Evolutionary conservation across 306 rosid species (phyloP), one percentile per base, ranked within the genome.

Genomic region (Dalbergia oliveri): DNA sequence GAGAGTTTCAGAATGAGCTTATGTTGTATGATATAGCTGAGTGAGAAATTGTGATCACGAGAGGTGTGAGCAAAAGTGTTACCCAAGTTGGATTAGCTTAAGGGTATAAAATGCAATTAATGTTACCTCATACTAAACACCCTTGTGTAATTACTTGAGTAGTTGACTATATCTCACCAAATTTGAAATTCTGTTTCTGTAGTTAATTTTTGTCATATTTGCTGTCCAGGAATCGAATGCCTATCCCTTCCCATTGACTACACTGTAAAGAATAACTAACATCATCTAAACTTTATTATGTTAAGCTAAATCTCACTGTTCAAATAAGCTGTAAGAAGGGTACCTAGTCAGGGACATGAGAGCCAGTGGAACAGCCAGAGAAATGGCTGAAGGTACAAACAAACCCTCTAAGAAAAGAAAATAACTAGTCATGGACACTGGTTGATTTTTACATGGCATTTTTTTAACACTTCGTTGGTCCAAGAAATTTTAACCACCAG

Each of bases 261-360:
- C 99, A 80, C 99, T 93, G 83, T 72, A 88, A 80, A 72, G 66
- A 86, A 79, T 75, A 83, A 21, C 6, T 50, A 71, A 54, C 6
- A 78, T 71, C 62, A 83, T 56, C 59, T 21, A 21, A 82, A 58
- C 60, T 56, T 64, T 50, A 54, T 53, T 33, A 59, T 75, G 62
- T 60, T 51, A 8, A 73, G 62, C 50, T 54, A 65, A 63, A 83
- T 59, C 65, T 43, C 39, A 73, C 63, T 13, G 64, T 44, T 82
- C 62, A 70, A 54, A 53, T 72, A 16, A 73, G 53, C 76, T 35
- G 66, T 19, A 77, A 72, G 79, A 76, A 59, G 66, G 72, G 72
- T 87, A 93, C 99, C 99, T 93, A 56, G 96, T 91, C 50, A 90
- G 47, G 47, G 97, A 95, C 90, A 95, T 72, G 19, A 95, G 89